A percentile compares a stretch with the other conserved stretches of the same genome.
Conservation (phyloP, 2,329 filamentous ascomycete genomes). For the Amphichorda felina region DNA sequence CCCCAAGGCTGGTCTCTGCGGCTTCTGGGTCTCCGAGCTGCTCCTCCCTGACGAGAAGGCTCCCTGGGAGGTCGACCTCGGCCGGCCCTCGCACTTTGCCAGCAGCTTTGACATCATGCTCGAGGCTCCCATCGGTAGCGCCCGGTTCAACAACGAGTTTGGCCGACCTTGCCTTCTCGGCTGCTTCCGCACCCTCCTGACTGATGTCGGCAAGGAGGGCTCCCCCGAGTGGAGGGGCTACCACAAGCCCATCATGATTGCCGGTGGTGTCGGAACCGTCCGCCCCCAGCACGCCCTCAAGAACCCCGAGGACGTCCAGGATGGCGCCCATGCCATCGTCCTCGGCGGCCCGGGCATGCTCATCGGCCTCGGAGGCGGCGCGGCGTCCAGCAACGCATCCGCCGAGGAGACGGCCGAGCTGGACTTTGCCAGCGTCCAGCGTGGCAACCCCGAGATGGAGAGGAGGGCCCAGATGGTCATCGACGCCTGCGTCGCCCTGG, state of each 20-base stretch:
- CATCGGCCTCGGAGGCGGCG: conserved; percentile 90
- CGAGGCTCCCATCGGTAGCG: conserved; percentile 89
- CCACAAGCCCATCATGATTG: conserved; percentile 98
- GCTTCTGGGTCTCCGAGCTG: conserved; percentile 92
- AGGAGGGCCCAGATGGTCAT: conserved; percentile 96
- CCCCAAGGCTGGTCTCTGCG: conserved; percentile 83
- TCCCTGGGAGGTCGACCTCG: conserved; percentile 87
- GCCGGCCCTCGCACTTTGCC: conserved; percentile 82
- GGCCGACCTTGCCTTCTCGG: conserved; percentile 80
- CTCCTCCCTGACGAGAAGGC: conserved; percentile 71
- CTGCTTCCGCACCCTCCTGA: conserved; percentile 83
- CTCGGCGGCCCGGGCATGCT: conserved; percentile 95
- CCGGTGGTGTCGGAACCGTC: conserved; percentile 87
- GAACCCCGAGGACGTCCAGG: conserved; percentile 62
- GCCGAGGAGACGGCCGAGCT: conserved; percentile 83
- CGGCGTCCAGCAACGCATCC: conserved; percentile 82
- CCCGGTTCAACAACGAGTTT: conserved; percentile 96
- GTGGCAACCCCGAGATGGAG: conserved; percentile 95
- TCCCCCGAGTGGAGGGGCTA: conserved; percentile 70
- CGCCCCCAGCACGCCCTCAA: conserved; percentile 86
- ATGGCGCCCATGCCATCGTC: conserved; percentile 85
- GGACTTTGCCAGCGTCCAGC: conserved; percentile 93
- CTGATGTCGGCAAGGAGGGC: conserved; percentile 34
- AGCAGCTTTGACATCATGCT: conserved; percentile 96
- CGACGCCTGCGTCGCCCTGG: conserved; percentile 80